These are phyloP conservation scores for Citrus unshiu DNA, from an alignment of 345 rosid genomes.

Conservation along the genomic window DNA sequence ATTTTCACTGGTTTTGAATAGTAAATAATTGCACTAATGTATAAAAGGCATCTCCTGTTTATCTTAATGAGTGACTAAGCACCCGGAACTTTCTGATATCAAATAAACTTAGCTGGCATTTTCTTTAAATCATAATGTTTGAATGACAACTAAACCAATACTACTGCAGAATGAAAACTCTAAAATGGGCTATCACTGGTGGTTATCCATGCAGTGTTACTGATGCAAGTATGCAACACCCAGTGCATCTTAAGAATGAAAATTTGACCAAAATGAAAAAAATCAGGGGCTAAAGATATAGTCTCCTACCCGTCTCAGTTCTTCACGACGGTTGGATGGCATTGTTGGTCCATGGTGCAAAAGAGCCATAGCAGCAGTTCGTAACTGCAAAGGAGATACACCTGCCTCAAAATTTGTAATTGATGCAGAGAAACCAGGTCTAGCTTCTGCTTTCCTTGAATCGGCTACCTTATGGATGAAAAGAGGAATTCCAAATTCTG, in stretches of 20 bases:
- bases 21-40: neutral
- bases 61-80: neutral
- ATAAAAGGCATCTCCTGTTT: neutral
- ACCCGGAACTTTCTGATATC: neutral
- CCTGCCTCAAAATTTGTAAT: slow-evolving; percentile 42
- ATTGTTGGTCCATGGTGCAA: slow-evolving; percentile 80
- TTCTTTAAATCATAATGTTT: slow-evolving; percentile 1
- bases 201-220: neutral
- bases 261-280: neutral
- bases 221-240: neutral
- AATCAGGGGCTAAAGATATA: neutral
- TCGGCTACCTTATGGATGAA: slow-evolving; percentile 76
- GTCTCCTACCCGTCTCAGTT: slow-evolving; percentile 59
- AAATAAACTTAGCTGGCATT: neutral
- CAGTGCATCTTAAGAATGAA: neutral
- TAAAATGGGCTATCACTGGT: neutral
- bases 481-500: slow-evolving; percentile 81
- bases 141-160: neutral
- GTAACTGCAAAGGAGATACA: slow-evolving; percentile 83
- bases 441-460: slow-evolving; percentile 38
- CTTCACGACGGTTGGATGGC: slow-evolving; percentile 77
- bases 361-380: slow-evolving; percentile 96
- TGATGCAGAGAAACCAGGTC: slow-evolving; percentile 40
- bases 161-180: neutral
- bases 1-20: neutral